phyloP scores from a whole-genome alignment of 306 rosid species.

The Hippophae rhamnoides region DNA sequence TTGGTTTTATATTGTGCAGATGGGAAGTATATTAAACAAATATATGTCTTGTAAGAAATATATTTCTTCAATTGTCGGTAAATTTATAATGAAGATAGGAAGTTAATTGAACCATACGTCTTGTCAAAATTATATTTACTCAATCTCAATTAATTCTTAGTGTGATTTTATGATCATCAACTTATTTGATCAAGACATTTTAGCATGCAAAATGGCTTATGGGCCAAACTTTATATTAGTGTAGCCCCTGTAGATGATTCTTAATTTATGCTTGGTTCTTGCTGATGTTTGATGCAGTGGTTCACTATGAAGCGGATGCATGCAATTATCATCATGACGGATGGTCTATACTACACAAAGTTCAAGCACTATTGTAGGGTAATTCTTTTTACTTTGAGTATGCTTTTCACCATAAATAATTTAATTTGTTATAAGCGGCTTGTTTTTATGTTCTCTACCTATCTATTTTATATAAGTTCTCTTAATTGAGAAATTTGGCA shows the following conservation, averaged over 20 bases:
- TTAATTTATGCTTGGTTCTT: constrained; percentile 14
- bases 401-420: constrained; percentile 1
- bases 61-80: no score
- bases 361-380: constrained; percentile 82
- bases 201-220: constrained; percentile 1
- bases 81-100: no score
- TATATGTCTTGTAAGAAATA: no score
- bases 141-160: no score
- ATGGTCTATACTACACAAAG: constrained; percentile 66
- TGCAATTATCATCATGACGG: constrained; percentile 69
- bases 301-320: constrained; percentile 85
- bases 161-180: not conserved
- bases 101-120: no score
- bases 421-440: constrained; percentile 8
- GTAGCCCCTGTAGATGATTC: constrained; percentile 13
- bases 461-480: no score
- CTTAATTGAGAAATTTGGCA: no score
- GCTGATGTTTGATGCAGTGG: constrained; percentile 57
- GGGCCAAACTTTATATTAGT: constrained; percentile 8
- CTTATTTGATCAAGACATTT: not conserved
- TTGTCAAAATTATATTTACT: no score
- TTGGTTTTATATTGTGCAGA: no score
- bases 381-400: constrained; percentile 9
- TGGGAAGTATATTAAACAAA: no score
- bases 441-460: not conserved